Evolutionary conservation across 495 filamentous ascomycete species (phyloP), one percentile per base, ranked within the genome.

Genomic region (Margaritispora aquatica): DNA sequence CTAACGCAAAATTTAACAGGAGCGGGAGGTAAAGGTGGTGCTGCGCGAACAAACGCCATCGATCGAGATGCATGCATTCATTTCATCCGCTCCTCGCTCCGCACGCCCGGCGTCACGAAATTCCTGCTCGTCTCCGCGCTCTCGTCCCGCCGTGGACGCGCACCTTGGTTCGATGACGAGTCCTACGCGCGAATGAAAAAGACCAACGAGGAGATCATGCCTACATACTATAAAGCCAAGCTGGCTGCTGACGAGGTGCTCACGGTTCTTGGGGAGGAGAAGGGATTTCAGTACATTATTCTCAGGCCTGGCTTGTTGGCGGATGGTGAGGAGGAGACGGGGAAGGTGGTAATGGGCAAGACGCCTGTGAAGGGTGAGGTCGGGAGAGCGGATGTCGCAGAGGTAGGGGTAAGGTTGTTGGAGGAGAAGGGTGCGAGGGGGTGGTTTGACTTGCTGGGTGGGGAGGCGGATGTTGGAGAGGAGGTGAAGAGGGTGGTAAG

Each of bases 41-140:
- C 84, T 0, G 70, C 77, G 21, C 73, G 86, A 24, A 86, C 84
- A 9, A 71, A 75, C 27, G 81, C 82, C 21, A 71, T 78, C 51
- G 75, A 76, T 50, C 65, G 68, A 27, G 56, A 69, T 26, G 66
- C 66, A 1, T 58, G 53, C 47, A 61, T 61, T 22, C 58, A 58
- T 55, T 63, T 92, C 77, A 85, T 91, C 68, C 72, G 73, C 27
- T 85, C 88, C 20, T 78, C 84, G 9, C 80, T 83, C 53, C 71
- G 78, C 20, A 77, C 75, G 5, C 75, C 82, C 0, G 72, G 73
- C 7, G 72, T 95, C 26, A 85, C 74, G 19, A 90, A 87, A 62
- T 92, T 93, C 71, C 74, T 96, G 21, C 77, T 91, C 60, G 73
- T 94, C 17, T 90, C 87, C 1, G 87, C 86, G 71, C 65, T 86